Evolutionary conservation across 495 filamentous ascomycete species (phyloP).

Genomic region (Penicillium bialowiezense): DNA sequence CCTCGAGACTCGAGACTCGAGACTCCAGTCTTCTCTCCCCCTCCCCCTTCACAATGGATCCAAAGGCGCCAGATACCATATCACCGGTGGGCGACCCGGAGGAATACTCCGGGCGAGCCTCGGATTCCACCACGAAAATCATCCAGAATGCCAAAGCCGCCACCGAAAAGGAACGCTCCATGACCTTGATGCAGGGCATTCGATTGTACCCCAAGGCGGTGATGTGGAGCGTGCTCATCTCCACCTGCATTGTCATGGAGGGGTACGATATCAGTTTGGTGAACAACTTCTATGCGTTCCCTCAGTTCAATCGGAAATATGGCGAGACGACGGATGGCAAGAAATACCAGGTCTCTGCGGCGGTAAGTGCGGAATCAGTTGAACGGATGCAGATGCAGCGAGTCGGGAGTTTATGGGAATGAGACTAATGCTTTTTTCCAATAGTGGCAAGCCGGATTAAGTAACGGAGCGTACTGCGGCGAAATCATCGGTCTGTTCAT

Average conservation of each 20-base stretch:
- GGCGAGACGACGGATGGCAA: constrained; percentile 54
- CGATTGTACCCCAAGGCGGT: constrained; percentile 57
- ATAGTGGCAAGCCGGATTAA: constrained; percentile 73
- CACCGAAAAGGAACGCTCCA: constrained; percentile 46
- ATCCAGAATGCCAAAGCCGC: constrained; percentile 44
- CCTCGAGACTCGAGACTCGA: constrained; percentile 1
- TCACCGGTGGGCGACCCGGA: constrained; percentile 20
- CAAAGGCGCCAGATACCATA: constrained; percentile 26
- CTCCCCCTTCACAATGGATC: constrained; percentile 14
- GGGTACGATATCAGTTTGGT: constrained; percentile 56
- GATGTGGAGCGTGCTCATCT: constrained; percentile 52
- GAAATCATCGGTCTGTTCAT: constrained; percentile 75
- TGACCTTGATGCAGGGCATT: constrained; percentile 45
- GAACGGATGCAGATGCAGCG: no score
- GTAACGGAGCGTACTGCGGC: constrained; percentile 63
- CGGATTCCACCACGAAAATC: constrained; percentile 33
- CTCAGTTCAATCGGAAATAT: constrained; percentile 66
- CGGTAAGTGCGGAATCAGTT: constrained; percentile 26
- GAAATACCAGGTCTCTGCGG: constrained; percentile 64
- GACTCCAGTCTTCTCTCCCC: no score
- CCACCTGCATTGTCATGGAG: constrained; percentile 56
- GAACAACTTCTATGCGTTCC: constrained; percentile 49
- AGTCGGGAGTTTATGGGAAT: no score
- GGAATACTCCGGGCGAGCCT: constrained; percentile 17
- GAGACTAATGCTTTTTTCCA: constrained; percentile 7